Evolutionary conservation across 768 basidiomycete genomes (phyloP), one percentile per base, ranked within the genome.

Genomic region (Amanita polypyramis): DNA sequence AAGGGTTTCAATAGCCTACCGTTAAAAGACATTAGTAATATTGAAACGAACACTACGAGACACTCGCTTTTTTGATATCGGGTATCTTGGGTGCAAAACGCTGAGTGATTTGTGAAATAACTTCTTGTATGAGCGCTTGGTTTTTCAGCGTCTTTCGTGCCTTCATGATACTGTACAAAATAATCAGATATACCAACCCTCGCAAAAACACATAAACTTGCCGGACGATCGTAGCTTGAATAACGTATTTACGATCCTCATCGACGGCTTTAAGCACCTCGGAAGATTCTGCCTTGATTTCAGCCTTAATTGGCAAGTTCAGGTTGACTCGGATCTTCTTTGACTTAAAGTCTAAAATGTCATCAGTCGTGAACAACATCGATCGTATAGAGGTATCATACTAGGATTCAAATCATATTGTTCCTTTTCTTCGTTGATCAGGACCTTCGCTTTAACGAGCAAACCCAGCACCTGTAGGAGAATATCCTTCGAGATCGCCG

Each of bases 101-200:
- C 56, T 85, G 77, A 6, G 86, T 82, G 55, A 94, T 86, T 63
- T 92, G 88, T 9, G 85, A 82, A 54, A 90, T 88, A 52, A 93
- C 89, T 60, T 95, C 92, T 58, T 85, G 83, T 54, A 94, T 91
- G 56, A 94, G 64, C 0, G 80, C 73, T 58, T 94, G 89, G 66
- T 93, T 91, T 75, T 93, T 94, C 83, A 94, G 85, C 53, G 85
- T 86, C 77, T 92, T 92, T 29, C 90, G 79, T 21, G 91, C 89
- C 67, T 94, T 94, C 92, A 94, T 94, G 62, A 95, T 89, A 41
- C 89, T 89, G 36, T 10, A 46, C 23, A 10, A 23, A 15, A 29
- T 35, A 52, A 33, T 42, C 30, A 30, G 43, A 33, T 17, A 33
- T 17, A 12, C 4, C 49, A 45, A 17, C 6, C 30, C 29, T 48